Percentiles rank a stretch among this genome's conserved stretches.
phyloP scores from a whole-genome alignment of 2,329 filamentous ascomycete species.

The Cylindrodendrum hubeiense region DNA sequence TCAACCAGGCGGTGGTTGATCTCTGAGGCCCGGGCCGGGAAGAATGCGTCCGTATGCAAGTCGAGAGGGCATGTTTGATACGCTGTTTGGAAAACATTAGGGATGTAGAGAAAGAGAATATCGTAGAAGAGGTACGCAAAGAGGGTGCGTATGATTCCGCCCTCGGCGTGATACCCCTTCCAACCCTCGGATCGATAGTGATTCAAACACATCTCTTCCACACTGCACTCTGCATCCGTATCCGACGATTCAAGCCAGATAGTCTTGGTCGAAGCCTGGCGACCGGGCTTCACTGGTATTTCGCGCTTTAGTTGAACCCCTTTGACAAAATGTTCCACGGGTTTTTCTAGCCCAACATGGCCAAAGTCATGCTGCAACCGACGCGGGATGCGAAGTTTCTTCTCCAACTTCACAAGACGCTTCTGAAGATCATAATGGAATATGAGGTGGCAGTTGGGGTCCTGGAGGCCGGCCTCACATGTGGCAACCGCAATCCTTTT shows the following conservation, averaged over 20 bases:
- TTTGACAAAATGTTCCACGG: constrained; percentile 79
- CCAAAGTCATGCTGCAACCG: constrained; percentile 93
- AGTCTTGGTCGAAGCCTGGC: constrained; percentile 74
- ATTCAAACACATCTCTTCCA: constrained; percentile 94
- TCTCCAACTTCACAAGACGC: constrained; percentile 91
- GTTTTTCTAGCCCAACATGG: constrained; percentile 82
- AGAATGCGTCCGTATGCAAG: constrained; percentile 93
- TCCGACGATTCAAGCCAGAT: constrained; percentile 87
- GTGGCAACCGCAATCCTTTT: constrained; percentile 80
- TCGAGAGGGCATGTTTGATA: constrained; percentile 96
- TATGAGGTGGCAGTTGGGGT: constrained; percentile 89
- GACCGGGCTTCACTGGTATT: constrained; percentile 55
- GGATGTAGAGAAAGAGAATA: constrained; percentile 90
- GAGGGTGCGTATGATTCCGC: constrained; percentile 90
- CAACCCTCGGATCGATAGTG: constrained; percentile 86
- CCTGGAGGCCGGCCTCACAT: constrained; percentile 88
- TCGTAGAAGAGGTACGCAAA: constrained; percentile 94
- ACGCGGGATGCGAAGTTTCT: constrained; percentile 82
- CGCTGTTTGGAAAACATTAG: constrained; percentile 96
- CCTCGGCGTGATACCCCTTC: constrained; percentile 96
- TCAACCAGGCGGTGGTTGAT: constrained; percentile 89
- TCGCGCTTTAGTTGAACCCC: constrained; percentile 82
- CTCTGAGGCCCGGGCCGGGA: constrained; percentile 84
- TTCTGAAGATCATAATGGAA: constrained; percentile 97
- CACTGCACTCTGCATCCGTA: constrained; percentile 79